phyloP scores from a whole-genome alignment of 352 stramenopile species.

The Phytophthora citrophthora region DNA sequence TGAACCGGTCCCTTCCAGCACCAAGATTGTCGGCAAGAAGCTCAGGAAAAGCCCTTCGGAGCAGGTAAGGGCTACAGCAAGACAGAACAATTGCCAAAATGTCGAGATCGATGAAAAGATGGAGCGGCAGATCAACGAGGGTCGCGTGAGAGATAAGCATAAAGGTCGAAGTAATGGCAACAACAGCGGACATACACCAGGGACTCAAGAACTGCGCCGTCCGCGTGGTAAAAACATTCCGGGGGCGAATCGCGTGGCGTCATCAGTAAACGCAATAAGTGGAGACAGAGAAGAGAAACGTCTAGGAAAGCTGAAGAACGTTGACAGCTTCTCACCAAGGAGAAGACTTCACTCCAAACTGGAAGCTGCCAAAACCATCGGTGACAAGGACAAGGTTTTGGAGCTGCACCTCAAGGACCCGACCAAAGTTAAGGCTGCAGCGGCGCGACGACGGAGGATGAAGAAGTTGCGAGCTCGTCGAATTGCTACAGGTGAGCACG shows the following conservation, averaged over 20 bases:
- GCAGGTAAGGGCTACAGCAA: neutral
- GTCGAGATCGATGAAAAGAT: neutral
- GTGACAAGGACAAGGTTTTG: neutral
- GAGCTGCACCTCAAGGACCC: neutral
- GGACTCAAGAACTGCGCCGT: neutral
- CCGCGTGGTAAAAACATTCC: neutral
- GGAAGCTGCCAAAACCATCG: neutral
- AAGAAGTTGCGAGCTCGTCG: constrained; percentile 21
- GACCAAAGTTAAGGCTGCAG: constrained; percentile 12
- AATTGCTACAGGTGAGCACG: constrained; percentile 21
- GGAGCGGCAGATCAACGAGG: neutral
- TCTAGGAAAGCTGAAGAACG: neutral
- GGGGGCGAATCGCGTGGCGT: neutral
- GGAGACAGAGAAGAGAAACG: constrained; percentile 1
- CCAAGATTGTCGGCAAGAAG: constrained; percentile 1
- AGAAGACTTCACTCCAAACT: constrained; percentile 12
- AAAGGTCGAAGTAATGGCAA: neutral
- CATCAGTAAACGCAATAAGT: neutral
- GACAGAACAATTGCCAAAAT: neutral
- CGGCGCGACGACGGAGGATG: constrained; percentile 16
- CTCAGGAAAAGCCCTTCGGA: neutral
- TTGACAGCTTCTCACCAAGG: neutral
- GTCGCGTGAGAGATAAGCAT: neutral
- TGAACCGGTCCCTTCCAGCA: neutral
- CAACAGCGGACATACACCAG: neutral